These are phyloP conservation scores for Chrysoporthe deuterocubensis DNA, from an alignment of 2,329 filamentous ascomycete genomes.

Conservation along the genomic window DNA sequence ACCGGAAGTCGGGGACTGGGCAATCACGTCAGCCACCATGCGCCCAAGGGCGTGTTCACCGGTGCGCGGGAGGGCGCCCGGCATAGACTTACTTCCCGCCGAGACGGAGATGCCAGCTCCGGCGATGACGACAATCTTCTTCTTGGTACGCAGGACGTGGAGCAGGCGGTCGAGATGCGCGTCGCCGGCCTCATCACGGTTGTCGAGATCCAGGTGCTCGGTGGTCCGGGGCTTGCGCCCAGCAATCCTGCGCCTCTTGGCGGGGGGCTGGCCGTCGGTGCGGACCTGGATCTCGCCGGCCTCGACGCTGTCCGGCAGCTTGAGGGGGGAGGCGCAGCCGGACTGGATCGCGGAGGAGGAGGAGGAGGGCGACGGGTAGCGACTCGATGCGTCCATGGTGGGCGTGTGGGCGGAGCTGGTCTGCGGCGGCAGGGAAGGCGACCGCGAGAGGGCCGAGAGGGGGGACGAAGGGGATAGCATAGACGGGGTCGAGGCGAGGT, in stretches of 20 bases:
- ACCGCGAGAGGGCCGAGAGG: constrained; percentile 57
- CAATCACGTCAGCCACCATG: constrained; percentile 11
- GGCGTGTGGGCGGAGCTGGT: constrained; percentile 24
- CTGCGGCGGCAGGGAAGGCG: constrained; percentile 52
- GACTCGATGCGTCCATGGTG: constrained; percentile 43
- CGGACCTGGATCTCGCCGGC: constrained; percentile 43
- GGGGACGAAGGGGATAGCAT: constrained; percentile 55
- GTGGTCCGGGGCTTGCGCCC: constrained; percentile 71
- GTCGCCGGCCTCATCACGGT: constrained; percentile 52
- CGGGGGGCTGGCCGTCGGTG: constrained; percentile 66
- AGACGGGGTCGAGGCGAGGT: constrained; percentile 54
- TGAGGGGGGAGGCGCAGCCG: constrained; percentile 56
- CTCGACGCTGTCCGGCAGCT: constrained; percentile 43
- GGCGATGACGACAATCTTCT: constrained; percentile 95
- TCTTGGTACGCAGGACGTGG: constrained; percentile 79
- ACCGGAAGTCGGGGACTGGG: constrained; percentile 91
- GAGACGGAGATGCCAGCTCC: constrained; percentile 97
- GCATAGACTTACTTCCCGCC: constrained; percentile 73
- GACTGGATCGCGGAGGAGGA: constrained; percentile 49
- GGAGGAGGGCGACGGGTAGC: constrained; percentile 59
- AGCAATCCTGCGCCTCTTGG: constrained; percentile 74
- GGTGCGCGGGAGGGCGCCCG: background rate
- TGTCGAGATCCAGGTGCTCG: constrained; percentile 75
- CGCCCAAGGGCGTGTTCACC: constrained; percentile 2
- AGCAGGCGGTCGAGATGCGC: constrained; percentile 73